Percentiles rank a stretch among this genome's conserved stretches.
phyloP scores from a whole-genome alignment of 2,329 filamentous ascomycete species.

The Incumbomyces lentus region DNA sequence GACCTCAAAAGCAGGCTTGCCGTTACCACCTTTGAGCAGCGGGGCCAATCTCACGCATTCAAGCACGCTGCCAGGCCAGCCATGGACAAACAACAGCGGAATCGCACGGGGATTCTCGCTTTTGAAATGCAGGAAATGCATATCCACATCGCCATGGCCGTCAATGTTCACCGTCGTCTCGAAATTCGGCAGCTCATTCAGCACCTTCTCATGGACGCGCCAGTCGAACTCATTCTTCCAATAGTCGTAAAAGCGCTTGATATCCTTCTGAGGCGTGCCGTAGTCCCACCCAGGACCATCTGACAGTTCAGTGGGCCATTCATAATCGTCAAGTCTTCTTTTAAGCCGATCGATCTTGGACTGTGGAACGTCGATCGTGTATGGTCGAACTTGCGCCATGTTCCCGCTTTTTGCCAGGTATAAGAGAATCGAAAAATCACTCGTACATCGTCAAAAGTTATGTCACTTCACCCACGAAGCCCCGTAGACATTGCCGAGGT shows the following conservation, averaged over 20 bases:
- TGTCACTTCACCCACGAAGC: no score
- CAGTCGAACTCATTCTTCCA: slow-evolving; percentile 53
- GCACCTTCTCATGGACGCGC: slow-evolving; percentile 45
- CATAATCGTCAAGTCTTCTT: slow-evolving; percentile 43
- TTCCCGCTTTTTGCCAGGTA: no score
- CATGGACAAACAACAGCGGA: slow-evolving; percentile 58
- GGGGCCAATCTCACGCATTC: slow-evolving; percentile 56
- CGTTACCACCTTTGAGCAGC: slow-evolving; percentile 28
- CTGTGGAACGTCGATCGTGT: slow-evolving; percentile 42
- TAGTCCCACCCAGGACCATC: slow-evolving; percentile 43
- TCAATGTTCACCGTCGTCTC: slow-evolving; percentile 36
- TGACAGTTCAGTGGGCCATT: slow-evolving; percentile 44
- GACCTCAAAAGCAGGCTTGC: slow-evolving; percentile 40
- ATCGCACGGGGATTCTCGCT: slow-evolving; percentile 45
- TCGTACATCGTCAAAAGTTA: no score
- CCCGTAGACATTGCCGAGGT: no score
- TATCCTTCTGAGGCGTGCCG: slow-evolving; percentile 48
- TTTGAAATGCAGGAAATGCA: slow-evolving; percentile 56
- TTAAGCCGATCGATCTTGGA: slow-evolving; percentile 43
- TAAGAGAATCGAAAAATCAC: no score
- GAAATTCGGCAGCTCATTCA: slow-evolving; percentile 54
- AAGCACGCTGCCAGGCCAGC: slow-evolving; percentile 58
- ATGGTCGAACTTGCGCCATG: slow-evolving; percentile 24
- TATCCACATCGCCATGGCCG: slow-evolving; percentile 48
- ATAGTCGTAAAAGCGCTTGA: slow-evolving; percentile 48